These are phyloP conservation scores for Nakazawaea ernobii DNA, from an alignment of 805 yeast genomes.

Conservation along the genomic window DNA sequence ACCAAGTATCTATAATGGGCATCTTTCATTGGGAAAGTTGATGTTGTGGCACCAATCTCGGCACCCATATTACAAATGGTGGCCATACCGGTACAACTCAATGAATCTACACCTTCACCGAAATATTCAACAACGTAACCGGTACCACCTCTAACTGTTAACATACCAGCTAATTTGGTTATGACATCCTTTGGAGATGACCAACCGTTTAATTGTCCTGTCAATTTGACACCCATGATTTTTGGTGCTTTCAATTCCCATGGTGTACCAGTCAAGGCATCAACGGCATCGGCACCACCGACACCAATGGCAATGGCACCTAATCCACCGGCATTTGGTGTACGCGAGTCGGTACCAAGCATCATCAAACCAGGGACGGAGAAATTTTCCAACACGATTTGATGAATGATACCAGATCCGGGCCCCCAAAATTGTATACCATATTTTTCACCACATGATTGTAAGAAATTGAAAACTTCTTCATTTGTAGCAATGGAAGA, in stretches of 20 bases:
- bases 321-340: constrained; percentile 98
- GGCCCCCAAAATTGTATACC: constrained; percentile 99
- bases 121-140: constrained; percentile 95
- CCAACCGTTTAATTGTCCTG: constrained; percentile 93
- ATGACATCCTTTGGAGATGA: constrained; percentile 95
- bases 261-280: constrained; percentile 87
- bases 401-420: constrained; percentile 97
- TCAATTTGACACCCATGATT: constrained; percentile 88
- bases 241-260: constrained; percentile 99
- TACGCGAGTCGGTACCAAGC: constrained; percentile 96
- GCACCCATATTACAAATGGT: constrained; percentile 99
- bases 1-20: constrained; percentile 81
- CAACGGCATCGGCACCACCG: constrained; percentile 99
- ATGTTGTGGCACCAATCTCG: constrained; percentile 97
- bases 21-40: constrained; percentile 93
- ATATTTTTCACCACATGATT: constrained; percentile 88
- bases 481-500: constrained; percentile 85
- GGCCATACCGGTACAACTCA: constrained; percentile 98
- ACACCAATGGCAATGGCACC: constrained; percentile 98
- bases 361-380: constrained; percentile 96
- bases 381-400: constrained; percentile 92
- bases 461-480: constrained; percentile 91
- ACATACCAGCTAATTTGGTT: constrained; percentile 85
- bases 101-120: constrained; percentile 89
- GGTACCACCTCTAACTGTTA: constrained; percentile 98